Evolutionary conservation across 139 green algal species (phyloP).

Genomic region (Tetratostichococcus sp.): DNA sequence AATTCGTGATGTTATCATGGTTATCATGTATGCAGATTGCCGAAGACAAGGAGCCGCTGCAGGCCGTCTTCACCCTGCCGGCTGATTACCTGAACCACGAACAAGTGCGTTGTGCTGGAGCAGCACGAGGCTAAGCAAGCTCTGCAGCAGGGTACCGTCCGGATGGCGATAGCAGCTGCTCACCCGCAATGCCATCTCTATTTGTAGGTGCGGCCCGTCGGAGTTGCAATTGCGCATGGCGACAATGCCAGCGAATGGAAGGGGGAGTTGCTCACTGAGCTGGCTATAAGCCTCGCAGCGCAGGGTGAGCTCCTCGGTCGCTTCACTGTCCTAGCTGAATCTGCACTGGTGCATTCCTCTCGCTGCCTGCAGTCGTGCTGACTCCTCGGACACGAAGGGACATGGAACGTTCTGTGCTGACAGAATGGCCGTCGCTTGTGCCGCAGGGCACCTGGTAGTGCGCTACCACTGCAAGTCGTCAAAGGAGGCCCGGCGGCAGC

Average conservation of each 20-base stretch:
- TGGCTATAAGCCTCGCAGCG: constrained; percentile 37
- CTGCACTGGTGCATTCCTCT: too few species aligned
- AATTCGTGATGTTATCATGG: too few species aligned
- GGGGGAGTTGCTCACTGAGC: constrained; percentile 39
- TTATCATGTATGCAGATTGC: constrained; percentile 16
- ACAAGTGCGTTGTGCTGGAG: constrained; percentile 18
- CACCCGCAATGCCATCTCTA: too few species aligned
- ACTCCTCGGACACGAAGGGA: too few species aligned
- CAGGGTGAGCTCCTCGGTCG: constrained; percentile 26
- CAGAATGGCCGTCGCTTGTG: not conserved
- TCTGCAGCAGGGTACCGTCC: too few species aligned
- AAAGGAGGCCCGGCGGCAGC: constrained; percentile 59
- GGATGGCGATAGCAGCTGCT: too few species aligned
- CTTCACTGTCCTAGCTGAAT: too few species aligned
- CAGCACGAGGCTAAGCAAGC: too few species aligned
- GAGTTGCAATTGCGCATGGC: constrained; percentile 63
- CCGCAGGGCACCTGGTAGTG: constrained; percentile 57
- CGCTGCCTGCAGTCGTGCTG: too few species aligned
- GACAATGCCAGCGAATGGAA: constrained; percentile 48
- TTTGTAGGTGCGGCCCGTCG: constrained; percentile 34
- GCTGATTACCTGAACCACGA: constrained; percentile 29
- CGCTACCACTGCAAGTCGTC: constrained; percentile 45
- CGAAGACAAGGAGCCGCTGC: constrained; percentile 14
- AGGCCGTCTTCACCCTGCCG: constrained; percentile 45
- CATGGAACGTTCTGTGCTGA: too few species aligned